These are phyloP conservation scores for Aquilaria agallochum DNA, from an alignment of 441 rosid species.

Conservation along the genomic window DNA sequence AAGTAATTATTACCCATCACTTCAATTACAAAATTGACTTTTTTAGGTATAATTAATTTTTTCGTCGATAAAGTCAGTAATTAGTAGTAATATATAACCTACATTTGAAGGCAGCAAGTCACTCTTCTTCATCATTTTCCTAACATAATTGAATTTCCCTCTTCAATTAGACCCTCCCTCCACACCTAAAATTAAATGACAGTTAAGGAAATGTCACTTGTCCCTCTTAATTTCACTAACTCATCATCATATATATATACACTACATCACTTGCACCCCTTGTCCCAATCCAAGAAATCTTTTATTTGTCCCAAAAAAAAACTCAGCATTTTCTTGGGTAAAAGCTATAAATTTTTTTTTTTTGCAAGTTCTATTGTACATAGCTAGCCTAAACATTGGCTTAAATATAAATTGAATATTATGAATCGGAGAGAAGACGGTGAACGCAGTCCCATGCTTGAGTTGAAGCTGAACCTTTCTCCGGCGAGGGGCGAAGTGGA, in stretches of 20 bases:
- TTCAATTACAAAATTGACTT: too few species aligned
- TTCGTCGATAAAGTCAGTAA: too few species aligned
- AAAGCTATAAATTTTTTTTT: not conserved
- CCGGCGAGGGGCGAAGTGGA: slow-evolving; percentile 16
- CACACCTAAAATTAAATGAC: slow-evolving; percentile 22
- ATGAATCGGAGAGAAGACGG: slow-evolving; percentile 23
- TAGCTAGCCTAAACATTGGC: not conserved
- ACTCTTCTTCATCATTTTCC: slow-evolving; percentile 4
- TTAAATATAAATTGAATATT: not conserved
- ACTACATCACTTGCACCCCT: not conserved
- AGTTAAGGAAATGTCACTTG: slow-evolving; percentile 4
- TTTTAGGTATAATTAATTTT: too few species aligned
- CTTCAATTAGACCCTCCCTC: slow-evolving; percentile 17
- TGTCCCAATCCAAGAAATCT: not conserved
- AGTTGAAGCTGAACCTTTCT: slow-evolving; percentile 30
- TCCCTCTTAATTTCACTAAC: not conserved
- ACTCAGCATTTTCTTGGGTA: not conserved
- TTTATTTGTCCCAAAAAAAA: not conserved
- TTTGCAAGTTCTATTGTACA: not conserved
- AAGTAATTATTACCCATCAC: too few species aligned
- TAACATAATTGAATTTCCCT: slow-evolving; percentile 1
- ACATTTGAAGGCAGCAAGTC: slow-evolving; percentile 8
- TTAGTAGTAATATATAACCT: not conserved
- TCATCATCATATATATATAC: too few species aligned
- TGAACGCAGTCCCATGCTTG: slow-evolving; percentile 23